These are phyloP conservation scores for Cucurbita pepo DNA, from an alignment of 306 rosid species.

Conservation along the genomic window DNA sequence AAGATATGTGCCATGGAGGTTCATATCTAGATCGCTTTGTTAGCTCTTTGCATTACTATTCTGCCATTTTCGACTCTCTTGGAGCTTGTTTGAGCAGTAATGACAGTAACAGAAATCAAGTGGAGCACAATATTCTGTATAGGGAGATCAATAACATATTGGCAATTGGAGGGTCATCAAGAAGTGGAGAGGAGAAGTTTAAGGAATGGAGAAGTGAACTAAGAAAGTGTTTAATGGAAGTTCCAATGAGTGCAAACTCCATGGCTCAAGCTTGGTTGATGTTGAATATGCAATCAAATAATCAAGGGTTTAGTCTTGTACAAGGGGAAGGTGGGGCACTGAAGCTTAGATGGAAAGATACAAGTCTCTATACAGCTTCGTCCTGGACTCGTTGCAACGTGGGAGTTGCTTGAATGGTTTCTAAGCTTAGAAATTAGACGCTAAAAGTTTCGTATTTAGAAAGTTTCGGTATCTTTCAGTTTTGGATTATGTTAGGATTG, in stretches of 20 bases:
- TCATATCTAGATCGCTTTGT: slow-evolving; percentile 80
- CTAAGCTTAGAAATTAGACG: background rate
- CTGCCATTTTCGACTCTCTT: slow-evolving; percentile 68
- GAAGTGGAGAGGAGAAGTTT: slow-evolving; percentile 73
- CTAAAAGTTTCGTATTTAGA: too few species aligned
- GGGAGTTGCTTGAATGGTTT: background rate
- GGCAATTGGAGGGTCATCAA: slow-evolving; percentile 67
- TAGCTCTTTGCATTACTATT: slow-evolving; percentile 69
- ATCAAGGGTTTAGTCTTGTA: slow-evolving; percentile 50
- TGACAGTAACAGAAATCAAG: slow-evolving; percentile 37
- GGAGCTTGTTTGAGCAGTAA: slow-evolving; percentile 40
- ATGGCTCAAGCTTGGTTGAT: slow-evolving; percentile 86
- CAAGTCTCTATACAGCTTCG: slow-evolving; percentile 76
- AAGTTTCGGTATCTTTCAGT: background rate
- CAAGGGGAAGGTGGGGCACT: slow-evolving; percentile 55
- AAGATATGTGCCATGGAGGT: slow-evolving; percentile 46
- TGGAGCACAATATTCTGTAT: slow-evolving; percentile 38
- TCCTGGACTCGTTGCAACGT: slow-evolving; percentile 46
- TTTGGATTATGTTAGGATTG: background rate
- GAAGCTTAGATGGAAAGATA: slow-evolving; percentile 76
- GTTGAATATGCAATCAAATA: slow-evolving; percentile 48
- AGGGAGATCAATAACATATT: slow-evolving; percentile 64
- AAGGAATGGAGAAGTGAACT: slow-evolving; percentile 65
- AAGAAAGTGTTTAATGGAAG: slow-evolving; percentile 29
- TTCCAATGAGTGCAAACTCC: slow-evolving; percentile 61